Percentiles rank a stretch among this genome's conserved stretches.
phyloP scores from a whole-genome alignment of 768 basidiomycete species.

The Lyophyllum decastes region DNA sequence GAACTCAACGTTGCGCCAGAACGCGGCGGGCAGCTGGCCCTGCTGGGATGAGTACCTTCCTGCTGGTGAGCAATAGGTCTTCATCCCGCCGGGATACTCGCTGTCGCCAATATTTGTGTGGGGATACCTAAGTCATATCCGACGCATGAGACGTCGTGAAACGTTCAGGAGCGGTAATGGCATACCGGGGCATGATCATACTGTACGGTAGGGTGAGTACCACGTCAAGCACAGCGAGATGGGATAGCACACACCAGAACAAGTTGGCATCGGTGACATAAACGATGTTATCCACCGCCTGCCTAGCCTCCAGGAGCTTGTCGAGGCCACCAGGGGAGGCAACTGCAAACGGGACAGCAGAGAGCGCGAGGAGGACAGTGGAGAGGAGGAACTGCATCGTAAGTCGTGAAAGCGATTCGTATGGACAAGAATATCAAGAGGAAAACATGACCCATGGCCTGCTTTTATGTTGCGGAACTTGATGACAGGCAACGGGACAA shows the following conservation, averaged over 20 bases:
- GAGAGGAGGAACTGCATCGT: neutral
- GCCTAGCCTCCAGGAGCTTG: conserved; percentile 22
- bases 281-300: conserved; percentile 51
- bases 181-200: conserved; percentile 50
- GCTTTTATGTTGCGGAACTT: neutral
- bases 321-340: conserved; percentile 5
- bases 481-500: neutral
- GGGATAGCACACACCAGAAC: conserved; percentile 41
- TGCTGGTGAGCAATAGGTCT: conserved; percentile 51
- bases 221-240: too few species aligned
- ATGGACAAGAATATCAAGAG: neutral
- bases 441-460: too few species aligned
- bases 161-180: neutral
- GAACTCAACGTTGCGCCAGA: conserved; percentile 54
- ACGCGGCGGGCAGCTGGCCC: conserved; percentile 44
- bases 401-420: neutral
- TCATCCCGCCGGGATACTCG: conserved; percentile 54
- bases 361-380: neutral
- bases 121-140: conserved; percentile 30
- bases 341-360: neutral
- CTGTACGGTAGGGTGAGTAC: conserved; percentile 20
- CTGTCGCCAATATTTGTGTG: conserved; percentile 58
- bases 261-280: conserved; percentile 41
- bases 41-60: conserved; percentile 41
- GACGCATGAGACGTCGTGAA: neutral